phyloP scores from a whole-genome alignment of 1,284 basidiomycete species.

The Cutaneotrichosporon arboriforme region DNA sequence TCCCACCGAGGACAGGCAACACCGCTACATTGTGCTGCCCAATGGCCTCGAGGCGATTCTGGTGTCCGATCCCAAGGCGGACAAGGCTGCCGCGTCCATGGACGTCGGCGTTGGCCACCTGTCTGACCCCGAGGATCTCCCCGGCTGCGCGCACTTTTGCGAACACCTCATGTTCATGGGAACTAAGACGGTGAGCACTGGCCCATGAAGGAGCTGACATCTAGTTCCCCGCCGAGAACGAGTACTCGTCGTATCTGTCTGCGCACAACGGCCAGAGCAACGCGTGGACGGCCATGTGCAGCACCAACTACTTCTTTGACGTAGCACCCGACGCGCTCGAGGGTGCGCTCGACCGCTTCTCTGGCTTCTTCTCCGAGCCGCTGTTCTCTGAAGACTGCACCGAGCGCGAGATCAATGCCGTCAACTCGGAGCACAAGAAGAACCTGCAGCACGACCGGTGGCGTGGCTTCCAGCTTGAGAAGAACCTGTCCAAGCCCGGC shows the following conservation, averaged over 20 bases:
- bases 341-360: constrained; percentile 83
- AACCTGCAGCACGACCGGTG: constrained; percentile 92
- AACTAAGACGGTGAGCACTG: constrained; percentile 45
- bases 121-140: constrained; percentile 73
- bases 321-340: constrained; percentile 79
- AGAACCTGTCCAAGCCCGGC: constrained; percentile 70
- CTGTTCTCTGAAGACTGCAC: constrained; percentile 84
- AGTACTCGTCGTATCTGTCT: constrained; percentile 84
- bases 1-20: constrained; percentile 66
- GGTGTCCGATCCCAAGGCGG: constrained; percentile 78
- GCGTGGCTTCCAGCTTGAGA: constrained; percentile 96
- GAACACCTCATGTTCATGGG: constrained; percentile 91
- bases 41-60: constrained; percentile 85
- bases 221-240: constrained; percentile 84
- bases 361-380: constrained; percentile 90
- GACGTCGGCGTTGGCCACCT: constrained; percentile 95
- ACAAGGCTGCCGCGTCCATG: constrained; percentile 92
- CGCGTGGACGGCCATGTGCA: constrained; percentile 87
- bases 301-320: constrained; percentile 81
- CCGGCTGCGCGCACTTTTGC: constrained; percentile 49
- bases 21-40: constrained; percentile 73
- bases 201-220: constrained; percentile 27
- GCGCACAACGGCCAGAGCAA: constrained; percentile 90
- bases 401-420: constrained; percentile 89
- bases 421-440: constrained; percentile 98